A percentile compares a stretch with the other conserved stretches of the same genome.
Conservation (phyloP, 805 yeast genomes). For the Saturnispora sanitii region DNA sequence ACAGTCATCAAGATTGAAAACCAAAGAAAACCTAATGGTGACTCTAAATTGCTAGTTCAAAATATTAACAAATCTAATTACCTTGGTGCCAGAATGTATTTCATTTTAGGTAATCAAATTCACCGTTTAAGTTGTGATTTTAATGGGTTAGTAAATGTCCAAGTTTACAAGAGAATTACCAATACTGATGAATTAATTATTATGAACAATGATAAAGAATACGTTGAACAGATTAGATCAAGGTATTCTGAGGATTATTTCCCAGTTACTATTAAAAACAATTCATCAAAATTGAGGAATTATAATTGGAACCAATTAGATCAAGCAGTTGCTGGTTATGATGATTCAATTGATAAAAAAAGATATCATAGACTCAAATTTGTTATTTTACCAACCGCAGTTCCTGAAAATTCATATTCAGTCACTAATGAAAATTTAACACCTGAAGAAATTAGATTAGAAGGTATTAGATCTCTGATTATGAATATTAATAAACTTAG, state of each 20-base stretch:
- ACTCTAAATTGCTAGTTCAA: constrained; percentile 42
- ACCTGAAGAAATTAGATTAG: constrained; percentile 85
- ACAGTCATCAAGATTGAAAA: constrained; percentile 57
- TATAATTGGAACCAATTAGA: constrained; percentile 90
- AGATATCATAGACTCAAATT: constrained; percentile 64
- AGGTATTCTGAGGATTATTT: constrained; percentile 63
- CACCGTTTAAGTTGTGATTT: constrained; percentile 73
- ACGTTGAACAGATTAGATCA: constrained; percentile 58
- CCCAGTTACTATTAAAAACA: constrained; percentile 44
- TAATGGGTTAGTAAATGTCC: constrained; percentile 68
- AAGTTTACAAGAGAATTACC: constrained; percentile 43
- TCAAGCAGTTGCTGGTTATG: constrained; percentile 85
- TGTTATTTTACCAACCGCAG: constrained; percentile 73
- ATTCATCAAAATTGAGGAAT: constrained; percentile 36
- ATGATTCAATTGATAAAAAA: constrained; percentile 51
- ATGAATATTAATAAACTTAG: constrained; percentile 50
- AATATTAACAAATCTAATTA: constrained; percentile 40
- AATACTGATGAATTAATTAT: constrained; percentile 13
- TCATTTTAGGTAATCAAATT: constrained; percentile 73
- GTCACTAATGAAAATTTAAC: constrained; percentile 48
- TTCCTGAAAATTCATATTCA: constrained; percentile 42
- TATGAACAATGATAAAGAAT: constrained; percentile 22
- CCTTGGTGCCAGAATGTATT: constrained; percentile 55
- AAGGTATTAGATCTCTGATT: constrained; percentile 69
- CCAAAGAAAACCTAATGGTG: constrained; percentile 45